Evolutionary conservation across 179 eudicot species (phyloP).

Genomic region (Silene coronaria): DNA sequence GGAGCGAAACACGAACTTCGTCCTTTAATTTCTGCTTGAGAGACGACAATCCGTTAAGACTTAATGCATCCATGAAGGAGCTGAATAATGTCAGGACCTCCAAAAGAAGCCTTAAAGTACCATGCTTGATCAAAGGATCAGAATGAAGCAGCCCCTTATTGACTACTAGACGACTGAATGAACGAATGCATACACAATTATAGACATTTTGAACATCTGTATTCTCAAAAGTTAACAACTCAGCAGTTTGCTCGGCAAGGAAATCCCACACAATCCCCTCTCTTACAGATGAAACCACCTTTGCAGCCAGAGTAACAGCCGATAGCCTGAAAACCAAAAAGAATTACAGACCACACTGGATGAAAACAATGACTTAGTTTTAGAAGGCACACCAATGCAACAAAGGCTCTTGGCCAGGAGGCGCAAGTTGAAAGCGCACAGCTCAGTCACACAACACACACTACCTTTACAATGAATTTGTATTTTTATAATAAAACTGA

Average conservation of each 20-base stretch:
- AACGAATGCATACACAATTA: conserved; percentile 72
- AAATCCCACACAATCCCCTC: conserved; percentile 54
- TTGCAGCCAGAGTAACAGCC: conserved; percentile 72
- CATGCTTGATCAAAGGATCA: conserved; percentile 67
- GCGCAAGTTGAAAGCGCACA: not conserved
- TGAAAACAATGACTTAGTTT: not conserved
- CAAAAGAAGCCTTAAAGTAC: conserved; percentile 65
- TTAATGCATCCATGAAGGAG: conserved; percentile 47
- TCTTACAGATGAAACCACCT: conserved; percentile 64
- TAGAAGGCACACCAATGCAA: not conserved
- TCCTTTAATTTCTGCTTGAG: conserved; percentile 63
- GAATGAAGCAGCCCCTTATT: conserved; percentile 86
- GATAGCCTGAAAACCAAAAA: conserved; percentile 61
- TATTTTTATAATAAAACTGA: not conserved
- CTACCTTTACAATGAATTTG: not conserved
- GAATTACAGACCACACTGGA: conserved; percentile 21
- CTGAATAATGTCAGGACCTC: conserved; percentile 59
- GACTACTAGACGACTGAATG: conserved; percentile 54
- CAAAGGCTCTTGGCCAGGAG: not conserved
- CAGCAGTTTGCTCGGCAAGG: conserved; percentile 26
- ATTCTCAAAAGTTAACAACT: conserved; percentile 35
- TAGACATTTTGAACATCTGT: conserved; percentile 55
- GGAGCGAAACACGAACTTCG: conserved; percentile 64
- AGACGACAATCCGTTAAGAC: conserved; percentile 35
- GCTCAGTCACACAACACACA: not conserved